Conservation (phyloP, 805 yeast genomes). For the Tanozyma kutaoensis region DNA sequence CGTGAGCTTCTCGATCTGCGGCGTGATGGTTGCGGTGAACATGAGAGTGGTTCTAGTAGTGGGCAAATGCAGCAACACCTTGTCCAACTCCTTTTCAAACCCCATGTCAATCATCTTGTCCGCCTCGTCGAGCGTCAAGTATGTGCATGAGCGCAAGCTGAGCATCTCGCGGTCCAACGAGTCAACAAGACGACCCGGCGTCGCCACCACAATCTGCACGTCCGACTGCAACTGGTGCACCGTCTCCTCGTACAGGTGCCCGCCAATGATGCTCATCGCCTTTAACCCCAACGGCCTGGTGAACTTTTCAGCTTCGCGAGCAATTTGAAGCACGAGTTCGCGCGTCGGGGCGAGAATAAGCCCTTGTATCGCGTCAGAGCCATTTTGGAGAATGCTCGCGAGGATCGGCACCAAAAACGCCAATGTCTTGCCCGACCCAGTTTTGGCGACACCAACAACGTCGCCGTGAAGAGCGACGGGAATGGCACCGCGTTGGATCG, state of each 20-base stretch:
- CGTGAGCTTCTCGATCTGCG: constrained; percentile 54
- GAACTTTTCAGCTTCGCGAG: constrained; percentile 47
- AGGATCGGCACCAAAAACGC: constrained; percentile 63
- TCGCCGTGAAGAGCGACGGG: constrained; percentile 59
- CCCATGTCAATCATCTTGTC: constrained; percentile 95
- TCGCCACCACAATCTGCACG: constrained; percentile 76
- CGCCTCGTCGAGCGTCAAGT: constrained; percentile 82
- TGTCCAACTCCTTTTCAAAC: constrained; percentile 66
- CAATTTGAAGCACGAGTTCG: constrained; percentile 84
- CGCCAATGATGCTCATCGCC: constrained; percentile 71
- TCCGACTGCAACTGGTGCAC: constrained; percentile 44
- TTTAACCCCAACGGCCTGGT: constrained; percentile 24
- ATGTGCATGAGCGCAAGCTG: constrained; percentile 41
- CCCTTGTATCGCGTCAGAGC: constrained; percentile 14
- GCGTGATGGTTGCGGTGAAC: constrained; percentile 92
- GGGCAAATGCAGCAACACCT: constrained; percentile 46
- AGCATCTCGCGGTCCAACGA: constrained; percentile 58
- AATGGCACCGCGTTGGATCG: constrained; percentile 72
- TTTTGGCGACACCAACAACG: constrained; percentile 83
- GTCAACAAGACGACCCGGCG: constrained; percentile 88
- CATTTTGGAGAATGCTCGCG: not conserved
- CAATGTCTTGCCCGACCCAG: constrained; percentile 93
- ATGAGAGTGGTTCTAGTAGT: constrained; percentile 54
- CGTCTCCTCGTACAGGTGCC: constrained; percentile 73
- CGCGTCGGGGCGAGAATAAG: constrained; percentile 84